Evolutionary conservation across 1,284 basidiomycete genomes (phyloP), one percentile per base, ranked within the genome.

Genomic region (Moesziomyces globuligerus): DNA sequence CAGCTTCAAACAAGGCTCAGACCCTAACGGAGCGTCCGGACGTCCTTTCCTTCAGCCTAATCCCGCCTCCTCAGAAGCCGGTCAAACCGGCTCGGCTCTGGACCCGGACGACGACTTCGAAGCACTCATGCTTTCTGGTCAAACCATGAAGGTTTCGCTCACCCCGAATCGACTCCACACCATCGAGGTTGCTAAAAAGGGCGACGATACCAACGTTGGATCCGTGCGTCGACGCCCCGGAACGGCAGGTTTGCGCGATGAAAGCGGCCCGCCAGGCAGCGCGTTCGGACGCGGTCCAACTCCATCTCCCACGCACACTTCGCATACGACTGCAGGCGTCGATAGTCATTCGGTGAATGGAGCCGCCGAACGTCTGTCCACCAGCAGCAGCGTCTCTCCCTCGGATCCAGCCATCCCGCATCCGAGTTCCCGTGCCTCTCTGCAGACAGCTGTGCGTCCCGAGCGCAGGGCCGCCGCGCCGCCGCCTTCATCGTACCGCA

Each of bases 121-220:
- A 40, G 74, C 75, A 7, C 58, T 78, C 40, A 69, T 79, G 60
- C 49, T 74, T 41, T 74, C 73, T 10, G 61, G 66, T 15, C 68
- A 75, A 56, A 79, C 75, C 6, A 77, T 77, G 77, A 77, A 94
- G 83, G 90, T 98, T 75, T 95, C 93, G 45, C 86, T 97, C 61
- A 98, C 94, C 25, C 94, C 94, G 1, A 79, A 79, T 52, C 65
- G 75, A 3, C 70, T 79, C 9, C 74, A 75, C 17, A 74, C 75
- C 20, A 78, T 78, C 38, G 75, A 78, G 48, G 74, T 75, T 4
- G 57, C 58, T 38, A 62, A 66, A 15, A 64, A 76, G 26, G 69
- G 64, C 6, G 52, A 50, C 7, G 49, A 47, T 23, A 37, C 28
- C 41, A 57, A 65, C 36, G 42, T 57, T 10, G 36, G 25, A 23